Conservation (phyloP, 2,329 filamentous ascomycete genomes). For the Ophiostoma sp. region DNA sequence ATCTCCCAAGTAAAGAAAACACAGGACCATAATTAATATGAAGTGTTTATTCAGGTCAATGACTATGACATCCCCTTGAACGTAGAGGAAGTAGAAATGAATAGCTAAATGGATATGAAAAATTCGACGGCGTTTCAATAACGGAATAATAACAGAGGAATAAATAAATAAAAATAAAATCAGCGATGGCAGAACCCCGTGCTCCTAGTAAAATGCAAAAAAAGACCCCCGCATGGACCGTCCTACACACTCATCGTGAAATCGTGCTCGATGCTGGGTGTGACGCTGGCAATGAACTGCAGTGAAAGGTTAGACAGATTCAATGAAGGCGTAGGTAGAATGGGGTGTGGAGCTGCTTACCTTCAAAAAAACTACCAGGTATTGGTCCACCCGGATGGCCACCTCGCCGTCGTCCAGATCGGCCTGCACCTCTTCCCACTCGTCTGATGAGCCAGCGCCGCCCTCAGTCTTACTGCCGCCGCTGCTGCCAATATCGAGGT, state of each 20-base stretch:
- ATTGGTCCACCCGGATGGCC: slow-evolving; percentile 84
- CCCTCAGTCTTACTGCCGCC: slow-evolving; percentile 33
- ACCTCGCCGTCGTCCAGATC: slow-evolving; percentile 70
- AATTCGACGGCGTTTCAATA: background rate
- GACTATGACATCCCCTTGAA: too few species aligned
- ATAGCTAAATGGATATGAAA: background rate
- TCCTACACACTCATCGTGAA: slow-evolving; percentile 28
- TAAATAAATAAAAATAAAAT: background rate
- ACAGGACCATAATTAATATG: too few species aligned
- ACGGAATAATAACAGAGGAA: background rate
- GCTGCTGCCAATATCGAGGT: slow-evolving; percentile 17
- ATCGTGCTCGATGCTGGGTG: slow-evolving; percentile 26
- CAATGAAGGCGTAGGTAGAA: background rate
- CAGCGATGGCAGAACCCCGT: background rate
- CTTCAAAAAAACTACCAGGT: slow-evolving; percentile 84
- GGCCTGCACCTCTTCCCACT: slow-evolving; percentile 66
- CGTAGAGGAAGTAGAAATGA: background rate
- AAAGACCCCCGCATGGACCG: background rate
- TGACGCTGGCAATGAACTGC: slow-evolving; percentile 28
- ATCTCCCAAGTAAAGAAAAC: too few species aligned
- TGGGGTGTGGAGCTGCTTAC: slow-evolving; percentile 44
- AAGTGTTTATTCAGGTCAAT: too few species aligned
- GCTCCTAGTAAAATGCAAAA: slow-evolving; percentile 2
- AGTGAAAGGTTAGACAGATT: background rate
- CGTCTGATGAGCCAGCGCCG: slow-evolving; percentile 54